Conservation (phyloP, 2,329 filamentous ascomycete species). For the Fusarium proliferatum region DNA sequence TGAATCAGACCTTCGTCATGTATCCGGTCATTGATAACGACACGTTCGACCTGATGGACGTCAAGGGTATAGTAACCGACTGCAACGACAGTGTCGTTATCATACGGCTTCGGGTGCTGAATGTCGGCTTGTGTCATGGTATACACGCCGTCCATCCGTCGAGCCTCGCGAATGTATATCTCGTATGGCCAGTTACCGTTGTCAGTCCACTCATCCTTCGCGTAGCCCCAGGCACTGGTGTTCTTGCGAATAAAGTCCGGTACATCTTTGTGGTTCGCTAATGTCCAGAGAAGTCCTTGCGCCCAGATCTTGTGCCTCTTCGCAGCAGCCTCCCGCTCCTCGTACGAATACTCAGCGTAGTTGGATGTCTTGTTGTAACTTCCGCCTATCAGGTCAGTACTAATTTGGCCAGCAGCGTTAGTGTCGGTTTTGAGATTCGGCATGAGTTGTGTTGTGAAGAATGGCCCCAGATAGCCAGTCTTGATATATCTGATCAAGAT, state of each 20-base stretch:
- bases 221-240: slow-evolving; percentile 12
- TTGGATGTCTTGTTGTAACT: slow-evolving; percentile 23
- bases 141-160: slow-evolving; percentile 26
- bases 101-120: slow-evolving; percentile 1
- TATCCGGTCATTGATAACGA: slow-evolving; percentile 12
- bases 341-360: slow-evolving; percentile 29
- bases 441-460: slow-evolving; percentile 31
- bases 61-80: slow-evolving; percentile 28
- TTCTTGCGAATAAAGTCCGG: background rate
- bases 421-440: slow-evolving; percentile 31
- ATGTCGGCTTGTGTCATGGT: slow-evolving; percentile 30
- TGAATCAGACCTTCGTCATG: slow-evolving; percentile 26
- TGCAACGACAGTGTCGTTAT: slow-evolving; percentile 8
- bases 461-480: slow-evolving; percentile 7
- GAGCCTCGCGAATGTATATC: slow-evolving; percentile 25
- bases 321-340: background rate
- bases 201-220: slow-evolving; percentile 21
- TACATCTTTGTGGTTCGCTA: slow-evolving; percentile 20
- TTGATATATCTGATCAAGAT: slow-evolving; percentile 30
- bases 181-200: slow-evolving; percentile 31
- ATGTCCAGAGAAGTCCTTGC: slow-evolving; percentile 25
- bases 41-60: slow-evolving; percentile 27
- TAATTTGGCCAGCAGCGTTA: slow-evolving; percentile 29
- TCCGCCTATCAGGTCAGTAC: slow-evolving; percentile 28
- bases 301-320: slow-evolving; percentile 19